Evolutionary conservation across 306 rosid genomes (phyloP), one percentile per base, ranked within the genome.

Genomic region (Calophaca sinica): DNA sequence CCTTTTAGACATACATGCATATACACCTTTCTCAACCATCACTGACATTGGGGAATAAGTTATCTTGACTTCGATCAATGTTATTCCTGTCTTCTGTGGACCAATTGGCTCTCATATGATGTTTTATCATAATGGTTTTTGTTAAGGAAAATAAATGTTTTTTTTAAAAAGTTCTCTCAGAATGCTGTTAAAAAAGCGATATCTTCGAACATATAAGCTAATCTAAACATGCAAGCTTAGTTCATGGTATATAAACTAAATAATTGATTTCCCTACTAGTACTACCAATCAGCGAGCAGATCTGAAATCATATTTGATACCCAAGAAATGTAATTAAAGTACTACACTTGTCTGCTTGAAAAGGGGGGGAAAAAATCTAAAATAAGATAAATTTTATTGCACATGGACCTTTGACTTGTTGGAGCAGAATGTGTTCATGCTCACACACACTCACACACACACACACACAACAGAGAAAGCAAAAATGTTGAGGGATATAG

Each of bases 281-380:
- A 10, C 57, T 35, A 53, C 26, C 8, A 14, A 53, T 62, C 52
- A 14, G 58, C 15, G 0, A 26, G 63, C 35, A 31, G 55, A 15
- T 59, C 67, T 80, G 75, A 46, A 59, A 59, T 69, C 20, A 42
- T 68, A 28, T 74, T 68, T 68, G 13, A 38, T 68, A n/a, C 36
- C 73, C 46, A 6, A 5, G 41, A 61, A 51, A 41, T 81, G 69
- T 26, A 13, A 42, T 9, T 32, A 6, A 58, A 60, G 49, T 61
- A 32, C 42, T 61, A 39, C 57, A 28, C 41, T 60, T 26, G 14
- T 67, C 42, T 5, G 49, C 49, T 4, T 20, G 1, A 4, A 13
- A 57, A n/a, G n/a, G n/a, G n/a, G n/a, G n/a, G n/a, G n/a, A 57
- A 35, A 42, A 15, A 68, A 32, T 62, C 42, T 70, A 36, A 70